Percentiles rank a stretch among this genome's conserved stretches.
Evolutionary conservation across 768 basidiomycete species (phyloP).

Genomic region (Dacryopinax primogenitus): DNA sequence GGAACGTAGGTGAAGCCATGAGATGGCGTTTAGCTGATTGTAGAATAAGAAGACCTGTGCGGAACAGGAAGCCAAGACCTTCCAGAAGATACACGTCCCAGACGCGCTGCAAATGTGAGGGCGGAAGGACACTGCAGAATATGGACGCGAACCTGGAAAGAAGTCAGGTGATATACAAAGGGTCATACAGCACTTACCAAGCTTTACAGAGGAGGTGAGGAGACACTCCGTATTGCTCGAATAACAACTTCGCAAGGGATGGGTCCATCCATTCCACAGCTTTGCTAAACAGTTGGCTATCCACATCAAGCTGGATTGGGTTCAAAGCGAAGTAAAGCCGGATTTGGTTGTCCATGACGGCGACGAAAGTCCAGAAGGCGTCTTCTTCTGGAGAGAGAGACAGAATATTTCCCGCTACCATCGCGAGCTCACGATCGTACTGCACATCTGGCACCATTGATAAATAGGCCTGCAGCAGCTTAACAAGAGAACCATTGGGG

Average conservation of each 20-base stretch:
- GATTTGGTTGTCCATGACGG: conserved; percentile 73
- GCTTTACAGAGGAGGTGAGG: conserved; percentile 18
- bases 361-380: conserved; percentile 81
- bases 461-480: conserved; percentile 56
- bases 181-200: conserved; percentile 37
- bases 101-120: conserved; percentile 52
- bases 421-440: conserved; percentile 54
- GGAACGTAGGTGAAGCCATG: conserved; percentile 1
- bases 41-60: conserved; percentile 56
- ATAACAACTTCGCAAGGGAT: conserved; percentile 49
- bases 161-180: conserved; percentile 5
- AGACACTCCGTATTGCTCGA: conserved; percentile 27
- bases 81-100: conserved; percentile 46
- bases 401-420: conserved; percentile 58
- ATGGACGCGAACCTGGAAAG: conserved; percentile 53
- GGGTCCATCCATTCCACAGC: conserved; percentile 55
- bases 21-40: conserved; percentile 18
- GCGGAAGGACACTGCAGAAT: conserved; percentile 54
- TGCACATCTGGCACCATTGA: conserved; percentile 75
- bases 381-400: conserved; percentile 73
- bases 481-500: conserved; percentile 41
- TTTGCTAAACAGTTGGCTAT: conserved; percentile 54
- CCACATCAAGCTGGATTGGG: conserved; percentile 58
- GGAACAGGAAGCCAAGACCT: conserved; percentile 64
- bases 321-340: conserved; percentile 58